These are phyloP conservation scores for Yamadazyma blattariae DNA, from an alignment of 1,139 yeast genomes.

Conservation along the genomic window DNA sequence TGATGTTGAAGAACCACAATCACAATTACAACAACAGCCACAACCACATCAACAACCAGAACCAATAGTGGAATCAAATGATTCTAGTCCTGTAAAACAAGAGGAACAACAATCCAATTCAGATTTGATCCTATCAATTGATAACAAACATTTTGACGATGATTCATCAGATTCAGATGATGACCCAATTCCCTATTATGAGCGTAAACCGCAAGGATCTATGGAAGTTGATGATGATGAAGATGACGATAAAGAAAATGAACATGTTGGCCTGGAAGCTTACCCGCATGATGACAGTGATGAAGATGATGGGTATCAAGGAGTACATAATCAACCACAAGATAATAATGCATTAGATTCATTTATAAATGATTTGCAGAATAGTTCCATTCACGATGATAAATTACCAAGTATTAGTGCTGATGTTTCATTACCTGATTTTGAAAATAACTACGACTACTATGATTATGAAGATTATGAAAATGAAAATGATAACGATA, in stretches of 20 bases:
- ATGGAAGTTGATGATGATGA: conserved; percentile 1
- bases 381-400: conserved; percentile 17
- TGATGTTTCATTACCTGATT: conserved; percentile 26
- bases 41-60: neutral
- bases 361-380: conserved; percentile 34
- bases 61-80: neutral
- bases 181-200: conserved; percentile 18
- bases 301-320: neutral
- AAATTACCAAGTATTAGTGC: conserved; percentile 23
- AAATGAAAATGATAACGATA: conserved; percentile 8
- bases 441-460: conserved; percentile 20
- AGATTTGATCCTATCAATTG: conserved; percentile 16
- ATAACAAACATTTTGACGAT: conserved; percentile 7
- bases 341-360: conserved; percentile 29
- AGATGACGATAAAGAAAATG: neutral
- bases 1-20: neutral
- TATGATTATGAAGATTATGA: conserved; percentile 15
- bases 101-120: neutral
- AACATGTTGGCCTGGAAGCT: conserved; percentile 1
- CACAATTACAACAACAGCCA: too few relatives aligned
- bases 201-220: conserved; percentile 5
- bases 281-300: neutral
- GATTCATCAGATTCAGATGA: conserved; percentile 11
- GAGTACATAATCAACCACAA: conserved; percentile 1
- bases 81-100: neutral